Percentiles rank a stretch among this genome's conserved stretches.
These are phyloP conservation scores for Barnettozyma vustinii DNA, from an alignment of 805 yeast genomes.

Conservation along the genomic window DNA sequence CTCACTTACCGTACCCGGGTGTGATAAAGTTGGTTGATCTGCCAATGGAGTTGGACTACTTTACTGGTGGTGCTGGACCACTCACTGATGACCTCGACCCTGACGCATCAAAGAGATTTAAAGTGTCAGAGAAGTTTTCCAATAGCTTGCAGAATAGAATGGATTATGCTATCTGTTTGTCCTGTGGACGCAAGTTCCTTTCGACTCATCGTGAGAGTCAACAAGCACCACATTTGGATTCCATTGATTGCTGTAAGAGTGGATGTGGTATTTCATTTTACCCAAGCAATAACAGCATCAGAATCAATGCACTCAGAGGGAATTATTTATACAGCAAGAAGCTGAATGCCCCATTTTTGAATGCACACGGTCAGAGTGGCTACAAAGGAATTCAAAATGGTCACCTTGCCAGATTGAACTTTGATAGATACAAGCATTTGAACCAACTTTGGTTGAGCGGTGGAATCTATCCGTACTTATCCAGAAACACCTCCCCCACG, in stretches of 20 bases:
- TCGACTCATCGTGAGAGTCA: slow-evolving; percentile 27
- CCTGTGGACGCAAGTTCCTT: slow-evolving; percentile 38
- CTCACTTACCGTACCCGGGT: slow-evolving; percentile 40
- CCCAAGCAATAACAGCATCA: slow-evolving; percentile 31
- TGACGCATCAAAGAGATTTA: background rate
- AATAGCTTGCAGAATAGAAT: slow-evolving; percentile 23
- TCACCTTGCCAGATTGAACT: slow-evolving; percentile 47
- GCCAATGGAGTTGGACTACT: slow-evolving; percentile 40
- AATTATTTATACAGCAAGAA: slow-evolving; percentile 29
- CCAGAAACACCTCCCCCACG: slow-evolving; percentile 23
- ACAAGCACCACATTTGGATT: slow-evolving; percentile 28
- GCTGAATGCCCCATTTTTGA: slow-evolving; percentile 65
- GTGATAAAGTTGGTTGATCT: slow-evolving; percentile 46
- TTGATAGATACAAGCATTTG: slow-evolving; percentile 48
- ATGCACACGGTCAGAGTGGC: slow-evolving; percentile 72
- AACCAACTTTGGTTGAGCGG: slow-evolving; percentile 59
- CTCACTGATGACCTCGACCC: slow-evolving; percentile 11
- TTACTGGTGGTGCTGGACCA: slow-evolving; percentile 25
- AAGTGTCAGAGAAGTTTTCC: background rate
- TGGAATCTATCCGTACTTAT: slow-evolving; percentile 45
- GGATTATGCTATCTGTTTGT: slow-evolving; percentile 41
- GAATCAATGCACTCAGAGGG: slow-evolving; percentile 17
- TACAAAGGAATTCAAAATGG: slow-evolving; percentile 48
- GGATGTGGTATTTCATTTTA: slow-evolving; percentile 32
- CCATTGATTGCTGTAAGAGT: slow-evolving; percentile 15